Conservation (phyloP, 2,329 filamentous ascomycete species). For the Iodosphaeria phyllophila region DNA sequence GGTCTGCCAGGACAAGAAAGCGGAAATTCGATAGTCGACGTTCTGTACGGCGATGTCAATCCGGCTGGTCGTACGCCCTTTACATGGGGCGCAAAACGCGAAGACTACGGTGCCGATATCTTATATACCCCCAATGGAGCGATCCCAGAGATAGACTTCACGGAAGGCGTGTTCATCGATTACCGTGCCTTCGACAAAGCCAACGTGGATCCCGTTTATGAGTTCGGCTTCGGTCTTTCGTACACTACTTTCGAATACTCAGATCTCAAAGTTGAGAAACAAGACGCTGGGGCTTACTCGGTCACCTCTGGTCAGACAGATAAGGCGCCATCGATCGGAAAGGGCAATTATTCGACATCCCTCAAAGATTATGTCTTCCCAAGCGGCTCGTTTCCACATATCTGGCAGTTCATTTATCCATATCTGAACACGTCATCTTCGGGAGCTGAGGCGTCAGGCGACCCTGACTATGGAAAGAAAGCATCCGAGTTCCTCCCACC, state of each 20-base stretch:
- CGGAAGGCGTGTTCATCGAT: constrained; percentile 67
- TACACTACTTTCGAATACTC: constrained; percentile 68
- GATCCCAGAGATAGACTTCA: constrained; percentile 55
- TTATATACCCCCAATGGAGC: constrained; percentile 43
- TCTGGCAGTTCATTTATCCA: constrained; percentile 46
- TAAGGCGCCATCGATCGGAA: constrained; percentile 43
- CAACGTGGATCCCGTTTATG: constrained; percentile 52
- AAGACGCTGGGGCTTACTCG: constrained; percentile 29
- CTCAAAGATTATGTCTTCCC: constrained; percentile 53
- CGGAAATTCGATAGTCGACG: constrained; percentile 59
- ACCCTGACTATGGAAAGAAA: constrained; percentile 39
- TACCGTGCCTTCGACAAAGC: constrained; percentile 56
- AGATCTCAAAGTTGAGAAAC: constrained; percentile 38
- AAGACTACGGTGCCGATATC: constrained; percentile 52
- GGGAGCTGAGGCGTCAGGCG: constrained; percentile 30
- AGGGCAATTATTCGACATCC: constrained; percentile 44
- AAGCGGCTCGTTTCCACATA: constrained; percentile 25
- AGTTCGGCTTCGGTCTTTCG: constrained; percentile 65
- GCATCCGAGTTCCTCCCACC: constrained; percentile 41
- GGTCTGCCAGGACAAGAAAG: constrained; percentile 70
- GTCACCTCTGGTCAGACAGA: constrained; percentile 42
- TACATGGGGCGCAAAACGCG: constrained; percentile 51
- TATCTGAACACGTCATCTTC: constrained; percentile 48
- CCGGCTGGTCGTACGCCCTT: constrained; percentile 64
- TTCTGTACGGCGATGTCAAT: constrained; percentile 70